Evolutionary conservation across 1,284 basidiomycete genomes (phyloP).

Genomic region (Trichosporon sp.): DNA sequence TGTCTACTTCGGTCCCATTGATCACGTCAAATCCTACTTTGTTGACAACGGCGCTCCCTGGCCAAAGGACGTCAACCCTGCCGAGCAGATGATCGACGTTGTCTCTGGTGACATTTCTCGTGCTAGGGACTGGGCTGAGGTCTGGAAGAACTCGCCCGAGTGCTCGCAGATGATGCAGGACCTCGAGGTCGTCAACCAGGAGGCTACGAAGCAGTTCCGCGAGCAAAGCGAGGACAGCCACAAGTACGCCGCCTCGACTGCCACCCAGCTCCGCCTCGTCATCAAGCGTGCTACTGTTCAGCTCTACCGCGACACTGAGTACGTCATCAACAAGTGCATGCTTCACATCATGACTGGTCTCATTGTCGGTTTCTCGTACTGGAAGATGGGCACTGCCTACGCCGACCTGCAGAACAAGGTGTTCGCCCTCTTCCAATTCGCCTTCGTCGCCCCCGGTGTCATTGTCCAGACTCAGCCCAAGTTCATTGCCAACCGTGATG

Average conservation of each 20-base stretch:
- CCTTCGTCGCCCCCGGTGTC: constrained; percentile 44
- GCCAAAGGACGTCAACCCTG: constrained; percentile 52
- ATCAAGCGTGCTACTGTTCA: constrained; percentile 35
- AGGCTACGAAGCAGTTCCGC: neutral
- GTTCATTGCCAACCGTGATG: constrained; percentile 45
- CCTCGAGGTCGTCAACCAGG: constrained; percentile 44
- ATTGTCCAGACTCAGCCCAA: constrained; percentile 47
- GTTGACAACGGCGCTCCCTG: constrained; percentile 40
- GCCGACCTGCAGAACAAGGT: constrained; percentile 19
- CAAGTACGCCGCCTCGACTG: constrained; percentile 36
- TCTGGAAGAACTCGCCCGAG: constrained; percentile 57
- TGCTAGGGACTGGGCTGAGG: constrained; percentile 63
- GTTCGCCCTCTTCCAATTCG: constrained; percentile 39
- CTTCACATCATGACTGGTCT: constrained; percentile 36
- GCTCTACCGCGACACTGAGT: constrained; percentile 41
- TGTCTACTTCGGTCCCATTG: constrained; percentile 55
- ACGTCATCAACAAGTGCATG: constrained; percentile 42
- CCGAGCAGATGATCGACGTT: constrained; percentile 48
- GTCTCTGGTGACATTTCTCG: constrained; percentile 37
- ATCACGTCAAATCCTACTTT: constrained; percentile 53
- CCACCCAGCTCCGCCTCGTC: constrained; percentile 34
- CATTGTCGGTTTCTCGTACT: constrained; percentile 44
- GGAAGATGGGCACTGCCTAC: constrained; percentile 33
- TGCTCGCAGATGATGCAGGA: constrained; percentile 43
- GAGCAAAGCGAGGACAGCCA: constrained; percentile 26